Evolutionary conservation across 2,329 filamentous ascomycete species (phyloP), one percentile per base, ranked within the genome.

Genomic region (Cadophora malorum): DNA sequence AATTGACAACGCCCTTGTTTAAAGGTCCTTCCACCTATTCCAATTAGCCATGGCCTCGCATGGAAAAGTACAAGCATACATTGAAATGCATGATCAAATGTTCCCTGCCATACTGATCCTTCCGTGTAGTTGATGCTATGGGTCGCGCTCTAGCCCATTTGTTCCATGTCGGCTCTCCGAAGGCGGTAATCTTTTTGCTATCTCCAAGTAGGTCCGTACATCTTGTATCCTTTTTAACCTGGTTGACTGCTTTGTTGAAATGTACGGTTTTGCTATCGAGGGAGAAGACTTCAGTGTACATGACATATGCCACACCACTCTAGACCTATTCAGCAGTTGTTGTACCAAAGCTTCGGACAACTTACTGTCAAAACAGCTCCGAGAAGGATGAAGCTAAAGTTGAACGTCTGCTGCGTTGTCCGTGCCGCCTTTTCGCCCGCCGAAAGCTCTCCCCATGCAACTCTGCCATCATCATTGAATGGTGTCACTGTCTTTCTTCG

Each of bases 331-430:
- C 53, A 68, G 71, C 47, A 74, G 56, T 50, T 58, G 41, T 62
- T 49, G 10, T 5, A 47, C 31, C 5, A 33, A 28, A 38, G 12
- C 5, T 56, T 25, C 23, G 60, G 10, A 23, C 49, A 49, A 74
- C 85, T 70, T 83, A 93, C 92, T 45, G 94, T 97, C 74, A 95
- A 83, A 41, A 89, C 85, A 12, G 94, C 80, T 31, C 95, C 95
- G 8, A 90, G 83, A 1, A 93, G 73, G 9, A 97, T 88, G 70
- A 97, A 80, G 72, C 90, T 85, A 72, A 97, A 88, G 80, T 98
- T 97, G 82, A 97, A 91, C 19, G 90, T 91, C 79, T 97, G 95
- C 79, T 97, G 94, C 0, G 93, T 95, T 9, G 93, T 92, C 49
- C 95, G 87, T 28, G 91, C 91, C 2, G 90, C 89, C 79, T 97